phyloP scores from a whole-genome alignment of 306 rosid genomes.

The Cucumis sativus region DNA sequence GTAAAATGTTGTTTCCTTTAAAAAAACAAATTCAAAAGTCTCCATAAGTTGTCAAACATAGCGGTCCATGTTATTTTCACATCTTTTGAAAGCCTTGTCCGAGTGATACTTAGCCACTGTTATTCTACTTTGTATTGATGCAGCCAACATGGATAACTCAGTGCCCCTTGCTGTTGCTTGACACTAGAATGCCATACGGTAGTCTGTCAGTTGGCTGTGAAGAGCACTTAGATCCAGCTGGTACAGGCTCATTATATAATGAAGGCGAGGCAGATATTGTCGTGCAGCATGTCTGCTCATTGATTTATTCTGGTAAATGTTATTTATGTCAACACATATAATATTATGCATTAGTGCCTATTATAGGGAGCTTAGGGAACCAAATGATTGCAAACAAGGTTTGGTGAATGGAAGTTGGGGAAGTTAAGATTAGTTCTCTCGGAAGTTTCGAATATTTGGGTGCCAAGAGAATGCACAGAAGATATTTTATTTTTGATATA shows the following conservation, averaged over 20 bases:
- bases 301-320: conserved; percentile 54
- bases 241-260: conserved; percentile 70
- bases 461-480: not conserved
- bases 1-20: too few species aligned
- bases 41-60: not conserved
- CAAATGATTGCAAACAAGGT: not conserved
- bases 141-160: conserved; percentile 81
- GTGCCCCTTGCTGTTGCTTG: conserved; percentile 72
- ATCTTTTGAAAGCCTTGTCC: not conserved
- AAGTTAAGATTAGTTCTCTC: not conserved
- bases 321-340: not conserved
- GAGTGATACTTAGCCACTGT: not conserved
- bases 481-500: not conserved
- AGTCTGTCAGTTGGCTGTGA: conserved; percentile 67
- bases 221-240: conserved; percentile 74
- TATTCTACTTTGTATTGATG: conserved; percentile 9
- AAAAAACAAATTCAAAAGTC: not conserved
- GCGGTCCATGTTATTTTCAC: not conserved
- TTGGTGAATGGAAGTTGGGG: not conserved
- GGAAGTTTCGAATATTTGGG: not conserved
- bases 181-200: conserved; percentile 79
- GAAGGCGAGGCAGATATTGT: conserved; percentile 84
- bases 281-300: conserved; percentile 54
- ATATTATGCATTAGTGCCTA: not conserved
- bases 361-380: not conserved